Evolutionary conservation across 148 eudicot genomes (phyloP).

Genomic region (Chenopodium suecicum): DNA sequence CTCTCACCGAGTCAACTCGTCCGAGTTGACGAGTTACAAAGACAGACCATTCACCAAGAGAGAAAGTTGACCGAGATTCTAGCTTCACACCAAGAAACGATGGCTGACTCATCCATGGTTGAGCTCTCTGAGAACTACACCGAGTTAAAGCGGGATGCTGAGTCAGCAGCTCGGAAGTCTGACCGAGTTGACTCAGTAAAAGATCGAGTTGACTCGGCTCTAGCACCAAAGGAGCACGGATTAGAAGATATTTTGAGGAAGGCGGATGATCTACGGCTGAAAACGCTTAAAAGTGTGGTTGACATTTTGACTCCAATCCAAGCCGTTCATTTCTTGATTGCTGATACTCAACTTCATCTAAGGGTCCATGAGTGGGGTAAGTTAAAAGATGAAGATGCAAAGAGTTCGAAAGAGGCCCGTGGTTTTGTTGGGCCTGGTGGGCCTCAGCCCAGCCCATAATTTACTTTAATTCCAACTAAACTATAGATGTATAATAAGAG

Average conservation of each 20-base stretch:
- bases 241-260: conserved; percentile 33
- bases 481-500: too few relatives aligned
- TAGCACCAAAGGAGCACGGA: conserved; percentile 36
- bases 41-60: conserved; percentile 48
- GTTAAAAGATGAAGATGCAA: conserved; percentile 33
- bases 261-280: conserved; percentile 57
- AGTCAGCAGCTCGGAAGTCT: not conserved
- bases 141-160: conserved; percentile 30
- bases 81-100: conserved; percentile 62
- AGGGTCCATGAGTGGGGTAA: conserved; percentile 73
- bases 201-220: not conserved
- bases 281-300: conserved; percentile 47
- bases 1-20: conserved; percentile 45
- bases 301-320: conserved; percentile 51
- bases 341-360: conserved; percentile 58
- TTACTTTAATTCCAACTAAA: too few relatives aligned
- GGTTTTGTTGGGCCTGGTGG: not conserved
- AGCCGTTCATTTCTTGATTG: conserved; percentile 60
- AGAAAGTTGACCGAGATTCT: conserved; percentile 46
- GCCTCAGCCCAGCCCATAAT: not conserved
- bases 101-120: conserved; percentile 78
- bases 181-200: conserved; percentile 27
- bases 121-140: conserved; percentile 40
- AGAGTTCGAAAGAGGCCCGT: not conserved
- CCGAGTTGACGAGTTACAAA: conserved; percentile 51